Conservation (phyloP, 2,329 filamentous ascomycete species). For the Phialophora tarda region DNA sequence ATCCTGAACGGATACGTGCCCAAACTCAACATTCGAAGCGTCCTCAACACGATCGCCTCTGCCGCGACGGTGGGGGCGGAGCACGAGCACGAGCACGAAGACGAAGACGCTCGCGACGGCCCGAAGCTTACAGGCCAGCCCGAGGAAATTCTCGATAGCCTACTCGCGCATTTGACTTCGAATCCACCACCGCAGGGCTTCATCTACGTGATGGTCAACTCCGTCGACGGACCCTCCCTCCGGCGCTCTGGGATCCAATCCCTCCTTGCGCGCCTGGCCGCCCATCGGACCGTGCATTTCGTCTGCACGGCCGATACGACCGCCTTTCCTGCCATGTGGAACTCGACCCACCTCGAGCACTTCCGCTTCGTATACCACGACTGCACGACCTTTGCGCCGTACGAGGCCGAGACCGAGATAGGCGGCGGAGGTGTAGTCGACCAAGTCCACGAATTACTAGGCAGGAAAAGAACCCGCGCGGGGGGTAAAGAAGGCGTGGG, state of each 20-base stretch:
- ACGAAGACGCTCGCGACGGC: background rate
- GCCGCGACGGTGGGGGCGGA: constrained; percentile 56
- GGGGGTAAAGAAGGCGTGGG: constrained; percentile 90
- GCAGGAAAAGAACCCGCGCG: constrained; percentile 76
- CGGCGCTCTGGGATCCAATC: constrained; percentile 73
- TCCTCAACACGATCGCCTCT: constrained; percentile 65
- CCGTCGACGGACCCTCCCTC: constrained; percentile 78
- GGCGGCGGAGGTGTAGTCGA: constrained; percentile 70
- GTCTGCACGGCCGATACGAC: constrained; percentile 86
- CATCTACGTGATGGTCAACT: constrained; percentile 78
- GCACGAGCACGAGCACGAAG: constrained; percentile 46
- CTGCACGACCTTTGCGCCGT: constrained; percentile 83
- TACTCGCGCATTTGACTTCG: constrained; percentile 70
- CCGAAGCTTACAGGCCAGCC: constrained; percentile 66
- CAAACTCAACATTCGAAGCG: constrained; percentile 52
- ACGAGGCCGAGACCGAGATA: constrained; percentile 70
- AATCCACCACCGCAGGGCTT: constrained; percentile 53
- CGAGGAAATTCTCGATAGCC: constrained; percentile 68
- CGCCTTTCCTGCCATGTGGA: constrained; percentile 87
- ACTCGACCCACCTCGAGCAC: constrained; percentile 78
- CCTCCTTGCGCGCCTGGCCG: constrained; percentile 75
- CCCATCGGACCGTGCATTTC: constrained; percentile 73
- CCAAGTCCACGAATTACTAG: constrained; percentile 84
- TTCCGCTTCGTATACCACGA: constrained; percentile 93
- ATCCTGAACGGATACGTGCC: constrained; percentile 81